phyloP scores from a whole-genome alignment of 371 early-diverging fungal species.

The Batkoa obscura region DNA sequence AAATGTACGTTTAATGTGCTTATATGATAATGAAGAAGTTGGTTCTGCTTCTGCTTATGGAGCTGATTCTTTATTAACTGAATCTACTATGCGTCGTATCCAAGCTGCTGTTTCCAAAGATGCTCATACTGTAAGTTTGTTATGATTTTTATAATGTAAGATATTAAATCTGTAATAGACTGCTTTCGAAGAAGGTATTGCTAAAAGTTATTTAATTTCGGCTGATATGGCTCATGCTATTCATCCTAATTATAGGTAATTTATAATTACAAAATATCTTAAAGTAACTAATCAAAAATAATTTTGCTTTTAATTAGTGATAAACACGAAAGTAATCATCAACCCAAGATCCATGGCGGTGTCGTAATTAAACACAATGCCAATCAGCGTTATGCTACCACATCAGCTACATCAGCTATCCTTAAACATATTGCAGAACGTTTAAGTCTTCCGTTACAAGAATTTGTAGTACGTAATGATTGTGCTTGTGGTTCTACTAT shows the following conservation, averaged over 20 bases:
- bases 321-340: constrained; percentile 79
- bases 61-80: constrained; percentile 79
- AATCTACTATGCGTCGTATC: constrained; percentile 41
- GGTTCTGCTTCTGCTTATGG: constrained; percentile 92
- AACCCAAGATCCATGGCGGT: constrained; percentile 82
- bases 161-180: constrained; percentile 11
- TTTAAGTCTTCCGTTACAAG: constrained; percentile 69
- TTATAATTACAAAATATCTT: too few relatives aligned
- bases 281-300: too few relatives aligned
- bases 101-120: constrained; percentile 12
- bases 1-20: constrained; percentile 63
- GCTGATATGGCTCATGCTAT: constrained; percentile 89
- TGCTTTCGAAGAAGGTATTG: constrained; percentile 66
- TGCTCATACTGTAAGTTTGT: background rate
- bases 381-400: constrained; percentile 92
- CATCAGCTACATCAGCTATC: constrained; percentile 62
- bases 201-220: constrained; percentile 70
- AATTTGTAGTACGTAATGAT: constrained; percentile 89
- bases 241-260: constrained; percentile 65
- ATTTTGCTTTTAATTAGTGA: constrained; percentile 26
- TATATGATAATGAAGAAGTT: constrained; percentile 96
- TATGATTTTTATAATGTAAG: background rate
- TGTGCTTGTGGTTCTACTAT: constrained; percentile 88
- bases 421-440: constrained; percentile 60
- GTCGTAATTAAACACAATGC: constrained; percentile 91